Conservation (phyloP, 129 eudicot genomes). For the Pseudognaphalium luteoalbum region DNA sequence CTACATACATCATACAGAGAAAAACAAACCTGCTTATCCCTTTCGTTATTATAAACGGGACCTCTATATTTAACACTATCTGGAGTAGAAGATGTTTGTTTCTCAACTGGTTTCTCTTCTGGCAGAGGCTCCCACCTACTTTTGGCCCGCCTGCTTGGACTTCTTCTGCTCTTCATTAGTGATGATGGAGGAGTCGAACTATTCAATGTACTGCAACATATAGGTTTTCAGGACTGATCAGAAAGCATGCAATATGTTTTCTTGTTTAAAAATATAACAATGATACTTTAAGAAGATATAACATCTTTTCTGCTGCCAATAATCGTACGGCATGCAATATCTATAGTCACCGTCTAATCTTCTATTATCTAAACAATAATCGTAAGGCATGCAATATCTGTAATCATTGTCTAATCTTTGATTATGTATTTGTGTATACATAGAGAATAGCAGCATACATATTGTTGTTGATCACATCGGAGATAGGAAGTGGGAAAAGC, state of each 20-base stretch:
- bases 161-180: constrained; percentile 54
- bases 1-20: background rate
- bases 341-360: background rate
- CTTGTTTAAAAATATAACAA: background rate
- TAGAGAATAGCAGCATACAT: constrained; percentile 41
- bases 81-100: constrained; percentile 41
- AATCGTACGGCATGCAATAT: background rate
- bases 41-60: constrained; percentile 41
- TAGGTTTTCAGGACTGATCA: constrained; percentile 21
- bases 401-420: constrained; percentile 3
- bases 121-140: constrained; percentile 98
- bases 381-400: background rate
- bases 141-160: constrained; percentile 83
- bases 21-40: constrained; percentile 60
- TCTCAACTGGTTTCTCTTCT: constrained; percentile 62
- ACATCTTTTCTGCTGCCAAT: background rate
- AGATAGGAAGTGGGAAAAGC: constrained; percentile 69
- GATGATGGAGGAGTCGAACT: constrained; percentile 44
- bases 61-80: constrained; percentile 47
- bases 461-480: constrained; percentile 43
- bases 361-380: constrained; percentile 1
- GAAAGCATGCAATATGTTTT: background rate
- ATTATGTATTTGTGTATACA: background rate
- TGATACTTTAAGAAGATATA: background rate
- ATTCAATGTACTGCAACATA: constrained; percentile 32